Percentiles rank a stretch among this genome's conserved stretches.
Evolutionary conservation across 2,329 filamentous ascomycete species (phyloP).

Genomic region (Aspergillus aculeatus): DNA sequence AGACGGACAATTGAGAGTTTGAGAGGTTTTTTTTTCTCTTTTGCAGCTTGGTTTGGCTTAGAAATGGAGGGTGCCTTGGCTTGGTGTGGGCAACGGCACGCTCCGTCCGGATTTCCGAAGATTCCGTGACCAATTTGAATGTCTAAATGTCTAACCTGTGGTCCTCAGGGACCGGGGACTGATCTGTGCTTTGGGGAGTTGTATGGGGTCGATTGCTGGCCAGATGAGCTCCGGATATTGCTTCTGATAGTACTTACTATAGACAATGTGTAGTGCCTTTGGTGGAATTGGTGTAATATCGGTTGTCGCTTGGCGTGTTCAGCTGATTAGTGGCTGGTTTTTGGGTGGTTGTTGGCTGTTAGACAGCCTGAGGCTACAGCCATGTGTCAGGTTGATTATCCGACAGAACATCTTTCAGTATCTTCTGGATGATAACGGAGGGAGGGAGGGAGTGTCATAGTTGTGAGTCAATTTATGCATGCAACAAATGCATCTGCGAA

Average conservation of each 20-base stretch:
- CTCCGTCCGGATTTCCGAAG: background rate
- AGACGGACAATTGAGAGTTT: background rate
- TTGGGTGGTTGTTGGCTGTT: no score
- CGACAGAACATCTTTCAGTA: background rate
- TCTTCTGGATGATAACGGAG: background rate
- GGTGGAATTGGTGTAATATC: background rate
- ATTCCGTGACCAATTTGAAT: constrained; percentile 4
- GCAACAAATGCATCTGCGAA: no score
- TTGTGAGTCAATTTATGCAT: no score
- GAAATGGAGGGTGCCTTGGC: background rate
- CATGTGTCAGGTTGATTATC: background rate
- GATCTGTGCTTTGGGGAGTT: constrained; percentile 7
- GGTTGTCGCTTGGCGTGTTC: background rate
- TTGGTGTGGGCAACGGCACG: background rate
- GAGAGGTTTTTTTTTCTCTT: no score
- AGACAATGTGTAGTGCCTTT: background rate
- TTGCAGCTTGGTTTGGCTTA: no score
- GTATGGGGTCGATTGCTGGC: constrained; percentile 3
- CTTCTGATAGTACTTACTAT: background rate
- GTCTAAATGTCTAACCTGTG: background rate
- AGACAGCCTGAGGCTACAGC: background rate
- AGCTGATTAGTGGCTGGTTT: no score
- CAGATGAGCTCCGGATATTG: background rate
- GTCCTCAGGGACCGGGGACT: background rate
- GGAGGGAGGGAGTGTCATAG: background rate